Evolutionary conservation across 208 protist species (phyloP), one percentile per base, ranked within the genome.

Genomic region (Acanthamoeba comandoni): DNA sequence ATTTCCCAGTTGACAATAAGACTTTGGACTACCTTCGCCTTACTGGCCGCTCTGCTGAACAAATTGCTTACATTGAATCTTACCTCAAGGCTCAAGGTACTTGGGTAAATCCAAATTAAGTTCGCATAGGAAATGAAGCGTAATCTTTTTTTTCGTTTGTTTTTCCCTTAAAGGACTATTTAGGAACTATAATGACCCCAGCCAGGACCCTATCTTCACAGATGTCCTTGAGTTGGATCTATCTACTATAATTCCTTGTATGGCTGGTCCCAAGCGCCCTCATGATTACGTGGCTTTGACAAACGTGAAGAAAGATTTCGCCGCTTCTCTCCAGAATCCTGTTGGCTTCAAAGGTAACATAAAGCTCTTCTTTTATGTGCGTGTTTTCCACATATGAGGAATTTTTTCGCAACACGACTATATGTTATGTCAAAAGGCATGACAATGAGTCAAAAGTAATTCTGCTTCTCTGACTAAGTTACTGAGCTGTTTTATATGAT

Each of bases 1-100:
- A 97, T 95, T 99, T 99, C 96, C 97, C 98, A 52, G 97, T 98
- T 79, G 98, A 99, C 92, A 80, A 93, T 22, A 96, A 98, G 92
- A 98, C 98, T 7, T 95, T 99, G 53, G 94, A 96, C 60, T 99
- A 98, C 94, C 95, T 99, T 49, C 91, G 93, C 67, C 97, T 96
- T 92, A 98, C 97, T 70, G 93, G 93, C 57, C 96, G 97, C 91
- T 89, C 88, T 39, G 48, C 89, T 1, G 94, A 97, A 91, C 96
- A 97, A 26, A 94, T 98, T 48, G 85, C 91, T 12, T 96, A 96
- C 92, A 97, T 98, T 86, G 96, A 98, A 86, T 64, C 94, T 43
- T 99, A 98, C 94, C 93, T 97, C 91, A 97, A 96, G 94, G 96
- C 95, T 43, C 64, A 93, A 70, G 48, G 70, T n/a, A 60, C 35